Percentiles rank a stretch among this genome's conserved stretches.
phyloP scores from a whole-genome alignment of 1,284 basidiomycete genomes.

The Grifola frondosa region DNA sequence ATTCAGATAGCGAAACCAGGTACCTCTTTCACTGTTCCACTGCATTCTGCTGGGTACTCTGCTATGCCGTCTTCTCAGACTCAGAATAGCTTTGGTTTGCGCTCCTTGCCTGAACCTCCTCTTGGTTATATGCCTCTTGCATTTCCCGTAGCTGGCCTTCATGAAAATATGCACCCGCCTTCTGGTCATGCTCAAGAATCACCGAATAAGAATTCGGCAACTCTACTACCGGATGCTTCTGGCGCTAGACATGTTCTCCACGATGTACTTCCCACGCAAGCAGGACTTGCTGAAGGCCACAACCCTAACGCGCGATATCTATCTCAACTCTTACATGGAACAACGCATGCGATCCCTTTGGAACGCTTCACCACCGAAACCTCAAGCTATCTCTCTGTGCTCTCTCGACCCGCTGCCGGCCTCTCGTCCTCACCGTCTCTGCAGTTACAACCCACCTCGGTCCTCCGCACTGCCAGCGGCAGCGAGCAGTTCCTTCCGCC shows the following conservation, averaged over 20 bases:
- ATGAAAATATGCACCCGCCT: no score
- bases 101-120: conserved; percentile 8
- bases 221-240: no score
- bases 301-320: conserved; percentile 6
- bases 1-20: conserved; percentile 13
- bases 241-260: background rate
- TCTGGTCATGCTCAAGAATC: no score
- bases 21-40: conserved; percentile 16
- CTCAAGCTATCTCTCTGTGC: conserved; percentile 4
- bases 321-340: conserved; percentile 12
- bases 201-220: no score
- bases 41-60: conserved; percentile 1
- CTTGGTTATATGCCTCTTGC: conserved; percentile 11
- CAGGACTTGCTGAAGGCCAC: background rate
- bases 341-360: background rate
- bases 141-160: conserved; percentile 6
- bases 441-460: conserved; percentile 7
- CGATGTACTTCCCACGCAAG: background rate
- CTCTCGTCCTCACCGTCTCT: conserved; percentile 7
- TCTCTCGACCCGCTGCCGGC: background rate
- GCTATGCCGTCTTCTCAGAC: background rate
- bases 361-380: background rate
- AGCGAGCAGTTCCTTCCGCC: no score
- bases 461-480: conserved; percentile 1
- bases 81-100: background rate